Base-by-base conservation (phyloP, 352 stramenopile species). In the Phytophthora hybrid region DNA sequence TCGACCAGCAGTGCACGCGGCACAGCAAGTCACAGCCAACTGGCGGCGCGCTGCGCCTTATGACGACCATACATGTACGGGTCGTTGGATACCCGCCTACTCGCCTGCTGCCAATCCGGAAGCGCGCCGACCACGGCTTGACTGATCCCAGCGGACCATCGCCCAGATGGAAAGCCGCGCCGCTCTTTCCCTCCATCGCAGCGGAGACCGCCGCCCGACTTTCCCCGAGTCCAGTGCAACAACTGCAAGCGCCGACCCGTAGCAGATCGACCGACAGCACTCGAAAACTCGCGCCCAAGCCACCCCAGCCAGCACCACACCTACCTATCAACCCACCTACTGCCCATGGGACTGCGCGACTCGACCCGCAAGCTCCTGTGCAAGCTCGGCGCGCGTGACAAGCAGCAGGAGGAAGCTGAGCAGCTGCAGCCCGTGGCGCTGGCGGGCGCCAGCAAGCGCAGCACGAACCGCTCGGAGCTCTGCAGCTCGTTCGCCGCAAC, bases 351-450 rank as follows among this genome's bases (percentile, higher is more conserved):
- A 29, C 59, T 91, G 0, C 71, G 74, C 18, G 75, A 79, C 44
- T 79, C 76, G 19, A 85, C 87, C 8, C 75, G 81, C 51, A 82
- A 82, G 56, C 82, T 87, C 55, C 44, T 94, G 29, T 77, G 73
- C n/a, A 77, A 76, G 46, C 66, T 94, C 60, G 71, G 80, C 62
- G 76, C 77, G 11, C 76, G 79, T 29, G 81, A 81, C 63, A 72
- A 89, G 60, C 76, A 91, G 44, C 34, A 41, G 34, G 76, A 92
- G 57, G 87, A 94, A 41, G 84, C 72, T 46, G 64, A 80, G 39
- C 74, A 90, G 67, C 73, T 94, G 61, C 76, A 77, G 63, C 85
- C 87, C 37, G 85, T 93, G 51, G 85, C 87, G n/a, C 81, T 94
- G 5, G 85, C 85, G 5, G 87, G 87, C 19, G 85, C 85, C 59